Evolutionary conservation across 208 protist species (phyloP).

Genomic region (Crithidia mellificae): DNA sequence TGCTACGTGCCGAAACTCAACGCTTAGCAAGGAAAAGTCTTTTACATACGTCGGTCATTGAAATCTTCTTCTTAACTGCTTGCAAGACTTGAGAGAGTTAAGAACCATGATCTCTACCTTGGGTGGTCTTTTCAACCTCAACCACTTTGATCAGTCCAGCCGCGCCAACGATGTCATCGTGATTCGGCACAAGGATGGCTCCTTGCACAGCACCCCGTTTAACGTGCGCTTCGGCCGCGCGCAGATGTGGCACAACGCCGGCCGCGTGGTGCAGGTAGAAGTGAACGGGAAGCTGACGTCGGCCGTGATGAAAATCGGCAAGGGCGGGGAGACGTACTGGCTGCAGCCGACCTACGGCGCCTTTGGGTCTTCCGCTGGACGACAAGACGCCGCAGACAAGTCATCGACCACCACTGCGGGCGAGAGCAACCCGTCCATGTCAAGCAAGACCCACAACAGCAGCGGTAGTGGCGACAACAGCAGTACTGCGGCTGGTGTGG

Average conservation of each 20-base stretch:
- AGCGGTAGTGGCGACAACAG: too few relatives aligned
- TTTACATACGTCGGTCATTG: too few relatives aligned
- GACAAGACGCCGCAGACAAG: background rate
- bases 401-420: background rate
- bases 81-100: too few relatives aligned
- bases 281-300: constrained; percentile 92
- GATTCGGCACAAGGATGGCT: constrained; percentile 94
- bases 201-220: constrained; percentile 94
- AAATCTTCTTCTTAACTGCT: too few relatives aligned
- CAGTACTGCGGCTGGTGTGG: background rate
- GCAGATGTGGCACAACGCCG: constrained; percentile 85
- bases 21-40: too few relatives aligned
- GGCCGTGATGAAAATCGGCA: constrained; percentile 95
- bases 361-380: constrained; percentile 1
- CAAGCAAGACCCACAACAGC: background rate
- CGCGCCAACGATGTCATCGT: constrained; percentile 98
- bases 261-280: constrained; percentile 94
- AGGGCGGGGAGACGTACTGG: constrained; percentile 95
- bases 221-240: constrained; percentile 97
- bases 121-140: constrained; percentile 71
- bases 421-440: background rate
- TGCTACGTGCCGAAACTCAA: too few relatives aligned
- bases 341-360: constrained; percentile 62
- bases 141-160: constrained; percentile 84
- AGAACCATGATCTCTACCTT: constrained; percentile 75